Evolutionary conservation across 331 rosid species (phyloP).

Genomic region (Pyracantha coccinea): DNA sequence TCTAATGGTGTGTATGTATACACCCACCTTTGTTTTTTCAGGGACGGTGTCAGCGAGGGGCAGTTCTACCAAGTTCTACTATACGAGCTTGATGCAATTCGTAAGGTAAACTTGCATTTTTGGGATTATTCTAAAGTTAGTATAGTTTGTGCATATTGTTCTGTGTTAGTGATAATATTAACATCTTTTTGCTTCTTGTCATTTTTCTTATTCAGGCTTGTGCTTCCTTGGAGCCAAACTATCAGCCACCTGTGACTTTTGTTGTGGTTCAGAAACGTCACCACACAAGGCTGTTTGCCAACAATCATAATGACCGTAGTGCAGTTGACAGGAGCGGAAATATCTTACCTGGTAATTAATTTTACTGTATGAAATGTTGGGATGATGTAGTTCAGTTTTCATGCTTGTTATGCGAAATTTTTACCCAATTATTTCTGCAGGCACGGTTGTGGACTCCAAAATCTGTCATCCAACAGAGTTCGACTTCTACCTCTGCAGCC

Average conservation of each 20-base stretch:
- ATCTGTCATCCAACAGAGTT: constrained; percentile 95
- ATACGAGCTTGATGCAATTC: constrained; percentile 92
- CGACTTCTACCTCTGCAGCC: constrained; percentile 89
- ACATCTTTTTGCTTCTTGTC: neutral
- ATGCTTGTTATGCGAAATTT: neutral
- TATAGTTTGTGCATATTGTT: neutral
- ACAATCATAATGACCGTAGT: constrained; percentile 52
- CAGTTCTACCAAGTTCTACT: constrained; percentile 91
- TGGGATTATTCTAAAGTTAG: neutral
- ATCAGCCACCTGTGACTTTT: constrained; percentile 97
- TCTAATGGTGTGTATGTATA: neutral
- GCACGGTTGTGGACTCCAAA: constrained; percentile 92
- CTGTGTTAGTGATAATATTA: neutral
- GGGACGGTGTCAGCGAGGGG: constrained; percentile 98
- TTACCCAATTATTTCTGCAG: constrained; percentile 25
- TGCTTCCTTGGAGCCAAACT: constrained; percentile 83
- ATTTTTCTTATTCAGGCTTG: constrained; percentile 49
- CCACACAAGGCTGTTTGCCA: constrained; percentile 86
- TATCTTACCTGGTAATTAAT: constrained; percentile 70
- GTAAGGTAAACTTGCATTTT: constrained; percentile 41
- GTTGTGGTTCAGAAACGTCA: constrained; percentile 98
- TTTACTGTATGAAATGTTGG: neutral
- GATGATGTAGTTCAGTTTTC: neutral
- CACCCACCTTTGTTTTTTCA: constrained; percentile 18
- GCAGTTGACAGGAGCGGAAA: constrained; percentile 85